These are phyloP conservation scores for Astrothelium macrocarpum DNA, from an alignment of 495 filamentous ascomycete genomes.

Conservation along the genomic window DNA sequence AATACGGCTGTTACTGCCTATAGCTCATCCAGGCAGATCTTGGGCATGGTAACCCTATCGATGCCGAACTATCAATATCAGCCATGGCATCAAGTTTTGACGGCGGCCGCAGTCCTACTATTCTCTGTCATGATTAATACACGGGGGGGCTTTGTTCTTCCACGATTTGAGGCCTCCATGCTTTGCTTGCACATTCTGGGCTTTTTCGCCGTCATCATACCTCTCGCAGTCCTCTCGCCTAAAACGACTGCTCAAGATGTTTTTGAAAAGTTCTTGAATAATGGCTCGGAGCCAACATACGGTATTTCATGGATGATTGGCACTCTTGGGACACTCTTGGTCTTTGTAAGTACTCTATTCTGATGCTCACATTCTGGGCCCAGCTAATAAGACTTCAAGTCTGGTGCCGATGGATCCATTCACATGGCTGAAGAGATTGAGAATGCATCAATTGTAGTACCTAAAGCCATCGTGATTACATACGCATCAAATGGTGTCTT, in stretches of 20 bases:
- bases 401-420: background rate
- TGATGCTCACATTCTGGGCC: too few species aligned
- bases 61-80: constrained; percentile 29
- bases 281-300: constrained; percentile 10
- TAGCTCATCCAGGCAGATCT: background rate
- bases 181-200: constrained; percentile 19
- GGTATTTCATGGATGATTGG: constrained; percentile 11
- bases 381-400: too few species aligned
- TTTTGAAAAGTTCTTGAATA: constrained; percentile 20
- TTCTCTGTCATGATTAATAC: constrained; percentile 19
- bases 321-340: background rate
- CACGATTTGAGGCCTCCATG: constrained; percentile 21
- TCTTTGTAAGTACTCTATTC: background rate
- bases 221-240: constrained; percentile 31
- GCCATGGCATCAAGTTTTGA: constrained; percentile 36
- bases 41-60: background rate
- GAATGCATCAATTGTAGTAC: constrained; percentile 20
- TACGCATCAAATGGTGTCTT: constrained; percentile 18
- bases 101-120: constrained; percentile 7
- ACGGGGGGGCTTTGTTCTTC: constrained; percentile 16
- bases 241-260: constrained; percentile 23
- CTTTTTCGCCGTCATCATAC: constrained; percentile 41
- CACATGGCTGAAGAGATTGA: constrained; percentile 22
- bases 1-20: background rate
- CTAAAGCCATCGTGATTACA: constrained; percentile 23